Percentiles rank a stretch among this genome's conserved stretches.
Evolutionary conservation across 2,329 filamentous ascomycete genomes (phyloP).

Genomic region (Septoria petroselini): DNA sequence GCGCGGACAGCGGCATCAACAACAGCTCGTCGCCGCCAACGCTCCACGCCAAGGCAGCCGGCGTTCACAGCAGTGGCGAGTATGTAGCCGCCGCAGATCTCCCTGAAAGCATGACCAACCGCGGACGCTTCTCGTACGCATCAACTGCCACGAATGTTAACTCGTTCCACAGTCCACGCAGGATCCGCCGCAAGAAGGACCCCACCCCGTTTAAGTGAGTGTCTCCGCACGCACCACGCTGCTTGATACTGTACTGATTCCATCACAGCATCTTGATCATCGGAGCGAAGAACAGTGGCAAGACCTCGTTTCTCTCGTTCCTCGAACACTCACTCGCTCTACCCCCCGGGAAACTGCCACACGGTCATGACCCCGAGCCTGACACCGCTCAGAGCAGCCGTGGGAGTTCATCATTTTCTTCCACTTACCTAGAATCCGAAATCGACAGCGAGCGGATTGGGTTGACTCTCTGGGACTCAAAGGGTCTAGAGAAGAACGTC

Average conservation of each 20-base stretch:
- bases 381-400: slow-evolving; percentile 20
- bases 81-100: slow-evolving; percentile 59
- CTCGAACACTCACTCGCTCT: slow-evolving; percentile 81
- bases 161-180: slow-evolving; percentile 79
- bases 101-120: slow-evolving; percentile 92
- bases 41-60: slow-evolving; percentile 10
- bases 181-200: slow-evolving; percentile 91
- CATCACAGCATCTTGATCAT: slow-evolving; percentile 75
- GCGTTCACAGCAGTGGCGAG: slow-evolving; percentile 42
- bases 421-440: slow-evolving; percentile 89
- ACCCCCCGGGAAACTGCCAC: slow-evolving; percentile 69
- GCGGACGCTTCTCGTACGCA: slow-evolving; percentile 93
- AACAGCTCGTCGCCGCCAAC: slow-evolving; percentile 28
- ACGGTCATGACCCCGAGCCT: slow-evolving; percentile 30
- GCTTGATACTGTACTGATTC: background rate
- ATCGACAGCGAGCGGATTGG: slow-evolving; percentile 89
- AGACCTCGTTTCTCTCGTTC: slow-evolving; percentile 96
- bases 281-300: slow-evolving; percentile 82
- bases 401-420: slow-evolving; percentile 61
- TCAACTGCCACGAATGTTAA: slow-evolving; percentile 86
- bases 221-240: background rate
- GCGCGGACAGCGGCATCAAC: slow-evolving; percentile 25
- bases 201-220: slow-evolving; percentile 97
- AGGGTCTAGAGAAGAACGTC: slow-evolving; percentile 89
- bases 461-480: slow-evolving; percentile 93